phyloP scores from a whole-genome alignment of 73 alveolate species.

The Stentor roeselii region DNA sequence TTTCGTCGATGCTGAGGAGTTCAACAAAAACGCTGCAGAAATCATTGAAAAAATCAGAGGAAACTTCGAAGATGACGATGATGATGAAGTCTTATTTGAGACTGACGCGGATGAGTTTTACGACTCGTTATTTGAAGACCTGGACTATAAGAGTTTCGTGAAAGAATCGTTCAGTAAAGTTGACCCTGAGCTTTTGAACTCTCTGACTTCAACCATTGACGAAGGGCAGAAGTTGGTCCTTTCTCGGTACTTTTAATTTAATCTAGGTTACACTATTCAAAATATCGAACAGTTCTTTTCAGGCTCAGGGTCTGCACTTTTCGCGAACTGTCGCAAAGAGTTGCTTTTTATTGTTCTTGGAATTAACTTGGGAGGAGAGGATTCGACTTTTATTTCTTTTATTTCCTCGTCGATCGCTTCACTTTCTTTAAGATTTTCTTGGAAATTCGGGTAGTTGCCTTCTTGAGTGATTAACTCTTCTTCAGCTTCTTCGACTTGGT shows the following conservation, averaged over 20 bases:
- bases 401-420: background rate
- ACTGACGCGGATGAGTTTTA: background rate
- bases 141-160: background rate
- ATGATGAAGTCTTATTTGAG: background rate
- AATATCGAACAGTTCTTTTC: background rate
- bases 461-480: background rate
- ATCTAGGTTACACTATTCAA: background rate
- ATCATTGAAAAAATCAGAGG: background rate
- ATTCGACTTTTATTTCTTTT: background rate
- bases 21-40: background rate
- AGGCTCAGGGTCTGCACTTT: conserved; percentile 13
- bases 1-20: background rate
- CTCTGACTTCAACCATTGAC: background rate
- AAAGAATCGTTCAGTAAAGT: too few species aligned
- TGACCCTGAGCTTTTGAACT: background rate
- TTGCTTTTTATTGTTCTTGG: too few species aligned
- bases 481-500: background rate
- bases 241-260: background rate
- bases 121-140: background rate
- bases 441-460: background rate
- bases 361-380: background rate
- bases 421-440: background rate
- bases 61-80: background rate
- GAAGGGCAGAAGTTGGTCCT: background rate
- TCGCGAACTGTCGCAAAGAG: background rate